Evolutionary conservation across 257 asterid genomes (phyloP), one percentile per base, ranked within the genome.

Genomic region (Craterostigma plantagineum): DNA sequence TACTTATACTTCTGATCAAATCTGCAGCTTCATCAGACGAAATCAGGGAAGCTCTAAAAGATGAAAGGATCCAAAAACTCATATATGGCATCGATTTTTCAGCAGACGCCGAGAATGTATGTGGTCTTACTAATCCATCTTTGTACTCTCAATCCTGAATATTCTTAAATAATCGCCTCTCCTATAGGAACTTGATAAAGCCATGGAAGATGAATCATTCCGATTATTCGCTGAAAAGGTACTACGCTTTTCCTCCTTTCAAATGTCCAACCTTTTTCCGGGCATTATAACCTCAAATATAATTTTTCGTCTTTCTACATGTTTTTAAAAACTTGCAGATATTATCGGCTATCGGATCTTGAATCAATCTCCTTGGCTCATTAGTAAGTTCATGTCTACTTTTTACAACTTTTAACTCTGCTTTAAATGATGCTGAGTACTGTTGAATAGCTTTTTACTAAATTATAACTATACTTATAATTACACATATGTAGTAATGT

Each of bases 211-310:
- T 14, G 81, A 71, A n/a, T 53, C 66, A 6, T 77, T 77, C 40
- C 76, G 75, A 14, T 33, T 61, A 42, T 51, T 77, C 37, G 57
- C 79, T 14, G 70, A 74, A 37, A 73, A 77, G 91, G 91, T 77
- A 61, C 46, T 34, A 34, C 33, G 33, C 40, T 34, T 34, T 12
- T 41, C 16, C 38, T 14, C 35, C 15, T 42, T 18, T 41, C 9
- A 9, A 12, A 11, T 11, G 41, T 11, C 17, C 18, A 13, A 11
- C 36, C 10, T 14, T 8, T 5, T 7, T 38, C 30, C 11, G 2
- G 9, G 1, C 9, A 33, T 9, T 34, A 42, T 40, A 16, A 44
- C 15, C 16, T 38, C n/a, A n/a, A 35, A 34, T 16, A n/a, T 59
- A 36, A 3, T 13, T 11, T 15, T 1, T 14, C 48, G 16, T 52